phyloP scores from a whole-genome alignment of 2,329 filamentous ascomycete genomes.

The Alternaria incomplexa region DNA sequence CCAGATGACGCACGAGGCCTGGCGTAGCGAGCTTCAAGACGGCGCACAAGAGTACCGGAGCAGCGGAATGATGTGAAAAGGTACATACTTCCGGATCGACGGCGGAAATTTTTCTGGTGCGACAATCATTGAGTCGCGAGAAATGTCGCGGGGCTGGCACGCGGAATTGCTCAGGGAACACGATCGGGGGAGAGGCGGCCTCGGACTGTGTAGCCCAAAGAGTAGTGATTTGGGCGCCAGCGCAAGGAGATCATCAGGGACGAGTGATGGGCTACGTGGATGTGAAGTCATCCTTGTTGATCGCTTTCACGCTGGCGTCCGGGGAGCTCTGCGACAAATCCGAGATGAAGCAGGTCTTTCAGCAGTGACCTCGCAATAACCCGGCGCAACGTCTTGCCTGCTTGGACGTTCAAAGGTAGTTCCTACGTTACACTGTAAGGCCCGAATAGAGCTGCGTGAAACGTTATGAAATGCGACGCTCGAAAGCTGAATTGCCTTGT shows the following conservation, averaged over 20 bases:
- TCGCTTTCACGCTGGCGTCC: constrained; percentile 23
- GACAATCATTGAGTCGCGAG: constrained; percentile 23
- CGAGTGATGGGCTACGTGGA: constrained; percentile 12
- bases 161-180: constrained; percentile 8
- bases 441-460: constrained; percentile 27
- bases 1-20: constrained; percentile 1
- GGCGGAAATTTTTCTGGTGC: constrained; percentile 20
- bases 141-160: constrained; percentile 10
- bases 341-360: constrained; percentile 11
- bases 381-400: constrained; percentile 14
- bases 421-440: constrained; percentile 11
- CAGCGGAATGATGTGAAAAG: constrained; percentile 18
- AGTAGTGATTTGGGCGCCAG: constrained; percentile 18
- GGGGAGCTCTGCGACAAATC: constrained; percentile 15
- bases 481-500: constrained; percentile 32
- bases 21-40: constrained; percentile 11
- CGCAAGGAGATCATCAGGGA: constrained; percentile 26
- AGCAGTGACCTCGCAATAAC: constrained; percentile 20
- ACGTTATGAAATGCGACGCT: constrained; percentile 36
- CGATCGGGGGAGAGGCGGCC: neutral
- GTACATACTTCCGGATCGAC: constrained; percentile 19
- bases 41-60: constrained; percentile 23
- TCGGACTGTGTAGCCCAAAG: constrained; percentile 11
- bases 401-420: constrained; percentile 20
- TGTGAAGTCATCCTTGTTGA: constrained; percentile 28